Conservation (phyloP, 2,329 filamentous ascomycete genomes). For the Penicillium expansum region DNA sequence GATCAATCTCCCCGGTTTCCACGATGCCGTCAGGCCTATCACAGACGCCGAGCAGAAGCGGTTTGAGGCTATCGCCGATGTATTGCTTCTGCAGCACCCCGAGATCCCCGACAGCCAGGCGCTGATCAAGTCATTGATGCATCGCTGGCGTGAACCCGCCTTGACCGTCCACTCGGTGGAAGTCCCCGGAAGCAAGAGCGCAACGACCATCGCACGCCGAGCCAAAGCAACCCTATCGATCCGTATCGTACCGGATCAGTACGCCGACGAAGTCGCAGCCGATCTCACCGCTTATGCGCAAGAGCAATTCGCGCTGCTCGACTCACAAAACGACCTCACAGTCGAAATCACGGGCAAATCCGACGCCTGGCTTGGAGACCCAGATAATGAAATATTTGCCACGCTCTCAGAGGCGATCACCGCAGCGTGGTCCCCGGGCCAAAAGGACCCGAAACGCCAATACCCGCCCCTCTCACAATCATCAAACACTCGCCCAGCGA, state of each 20-base stretch:
- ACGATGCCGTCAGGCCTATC: slow-evolving; percentile 75
- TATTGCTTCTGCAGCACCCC: slow-evolving; percentile 70
- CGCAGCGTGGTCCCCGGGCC: slow-evolving; percentile 67
- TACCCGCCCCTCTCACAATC: slow-evolving; percentile 32
- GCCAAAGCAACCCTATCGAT: slow-evolving; percentile 87
- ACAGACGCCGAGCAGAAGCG: slow-evolving; percentile 72
- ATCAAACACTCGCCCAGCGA: slow-evolving; percentile 13
- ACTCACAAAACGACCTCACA: slow-evolving; percentile 75
- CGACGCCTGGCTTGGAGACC: slow-evolving; percentile 94
- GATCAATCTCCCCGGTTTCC: slow-evolving; percentile 83
- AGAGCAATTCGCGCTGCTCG: slow-evolving; percentile 68
- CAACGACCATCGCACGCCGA: slow-evolving; percentile 78
- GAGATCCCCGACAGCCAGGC: slow-evolving; percentile 61
- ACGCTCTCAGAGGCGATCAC: slow-evolving; percentile 83
- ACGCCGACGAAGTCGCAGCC: slow-evolving; percentile 71
- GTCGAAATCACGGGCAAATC: slow-evolving; percentile 89
- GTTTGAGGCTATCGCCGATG: slow-evolving; percentile 79
- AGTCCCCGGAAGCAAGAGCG: slow-evolving; percentile 75
- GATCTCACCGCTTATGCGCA: slow-evolving; percentile 66
- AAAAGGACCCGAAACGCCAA: slow-evolving; percentile 32
- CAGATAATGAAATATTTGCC: slow-evolving; percentile 83
- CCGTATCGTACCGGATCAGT: slow-evolving; percentile 89
- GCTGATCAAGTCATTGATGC: slow-evolving; percentile 84
- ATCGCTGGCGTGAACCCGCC: slow-evolving; percentile 91
- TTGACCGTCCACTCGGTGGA: slow-evolving; percentile 92